Conservation (phyloP, 2,329 filamentous ascomycete species). For the Pseudopithomyces chartarum region DNA sequence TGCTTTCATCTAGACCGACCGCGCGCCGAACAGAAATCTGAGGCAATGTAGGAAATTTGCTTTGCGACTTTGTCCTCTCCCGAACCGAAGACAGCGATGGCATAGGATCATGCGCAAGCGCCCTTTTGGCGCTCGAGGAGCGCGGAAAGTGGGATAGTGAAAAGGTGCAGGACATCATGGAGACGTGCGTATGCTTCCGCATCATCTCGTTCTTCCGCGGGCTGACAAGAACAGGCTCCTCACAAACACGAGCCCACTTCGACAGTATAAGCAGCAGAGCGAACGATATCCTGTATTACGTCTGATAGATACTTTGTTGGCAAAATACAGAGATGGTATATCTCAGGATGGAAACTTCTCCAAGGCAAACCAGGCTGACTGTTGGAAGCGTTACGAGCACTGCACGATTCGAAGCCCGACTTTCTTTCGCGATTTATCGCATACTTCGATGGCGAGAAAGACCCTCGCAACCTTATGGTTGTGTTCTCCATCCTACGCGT, state of each 20-base stretch:
- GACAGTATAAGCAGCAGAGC: constrained; percentile 65
- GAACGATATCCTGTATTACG: constrained; percentile 66
- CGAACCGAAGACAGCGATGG: constrained; percentile 61
- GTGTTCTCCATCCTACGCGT: constrained; percentile 71
- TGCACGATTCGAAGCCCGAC: constrained; percentile 57
- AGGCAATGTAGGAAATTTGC: constrained; percentile 55
- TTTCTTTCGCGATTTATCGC: constrained; percentile 67
- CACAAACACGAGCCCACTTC: constrained; percentile 62
- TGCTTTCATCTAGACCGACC: not conserved
- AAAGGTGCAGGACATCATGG: constrained; percentile 59
- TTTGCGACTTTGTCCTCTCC: constrained; percentile 68
- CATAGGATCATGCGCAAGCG: constrained; percentile 63
- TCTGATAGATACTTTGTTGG: constrained; percentile 66
- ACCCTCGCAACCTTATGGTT: constrained; percentile 72
- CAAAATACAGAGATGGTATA: constrained; percentile 62
- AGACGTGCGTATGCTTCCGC: constrained; percentile 49
- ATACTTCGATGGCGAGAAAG: constrained; percentile 71
- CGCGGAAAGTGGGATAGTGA: constrained; percentile 64
- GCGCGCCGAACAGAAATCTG: constrained; percentile 49
- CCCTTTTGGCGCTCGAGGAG: constrained; percentile 63
- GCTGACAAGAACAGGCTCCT: constrained; percentile 26
- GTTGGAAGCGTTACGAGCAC: constrained; percentile 44
- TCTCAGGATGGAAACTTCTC: not conserved
- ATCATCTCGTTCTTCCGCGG: not conserved
- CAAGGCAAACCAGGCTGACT: constrained; percentile 12